Conservation (phyloP, 176 grass and related monocot species). For the Hordeum marinum region DNA sequence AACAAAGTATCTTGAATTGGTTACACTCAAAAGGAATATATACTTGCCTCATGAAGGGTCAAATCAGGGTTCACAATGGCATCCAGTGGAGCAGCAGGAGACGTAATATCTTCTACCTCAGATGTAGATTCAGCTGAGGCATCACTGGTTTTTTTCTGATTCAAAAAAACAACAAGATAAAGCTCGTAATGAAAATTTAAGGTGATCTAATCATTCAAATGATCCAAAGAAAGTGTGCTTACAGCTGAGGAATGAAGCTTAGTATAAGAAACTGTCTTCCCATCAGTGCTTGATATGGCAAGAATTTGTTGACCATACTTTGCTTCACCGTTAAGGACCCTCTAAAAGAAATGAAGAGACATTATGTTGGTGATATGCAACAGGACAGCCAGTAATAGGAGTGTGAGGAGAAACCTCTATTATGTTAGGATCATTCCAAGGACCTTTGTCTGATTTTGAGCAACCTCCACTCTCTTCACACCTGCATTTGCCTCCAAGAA, state of each 20-base stretch:
- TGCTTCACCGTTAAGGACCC: conserved; percentile 80
- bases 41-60: conserved; percentile 60
- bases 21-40: not conserved
- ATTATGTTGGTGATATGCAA: conserved; percentile 14
- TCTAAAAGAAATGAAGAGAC: conserved; percentile 36
- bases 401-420: conserved; percentile 47
- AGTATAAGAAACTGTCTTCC: conserved; percentile 58
- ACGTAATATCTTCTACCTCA: conserved; percentile 60
- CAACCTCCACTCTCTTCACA: conserved; percentile 86
- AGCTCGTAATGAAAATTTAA: conserved; percentile 2
- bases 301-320: conserved; percentile 66
- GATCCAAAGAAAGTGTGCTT: conserved; percentile 23
- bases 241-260: conserved; percentile 42
- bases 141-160: conserved; percentile 67
- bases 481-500: conserved; percentile 85
- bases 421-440: conserved; percentile 84
- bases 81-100: conserved; percentile 36
- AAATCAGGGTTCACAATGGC: conserved; percentile 38
- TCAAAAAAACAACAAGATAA: conserved; percentile 7
- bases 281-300: conserved; percentile 41
- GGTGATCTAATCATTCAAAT: conserved; percentile 3
- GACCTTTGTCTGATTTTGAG: conserved; percentile 79
- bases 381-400: not conserved
- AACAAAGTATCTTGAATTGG: not conserved
- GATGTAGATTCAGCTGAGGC: conserved; percentile 73